Evolutionary conservation across 176 grass and related monocot genomes (phyloP).

Genomic region (Ensete glaucum): DNA sequence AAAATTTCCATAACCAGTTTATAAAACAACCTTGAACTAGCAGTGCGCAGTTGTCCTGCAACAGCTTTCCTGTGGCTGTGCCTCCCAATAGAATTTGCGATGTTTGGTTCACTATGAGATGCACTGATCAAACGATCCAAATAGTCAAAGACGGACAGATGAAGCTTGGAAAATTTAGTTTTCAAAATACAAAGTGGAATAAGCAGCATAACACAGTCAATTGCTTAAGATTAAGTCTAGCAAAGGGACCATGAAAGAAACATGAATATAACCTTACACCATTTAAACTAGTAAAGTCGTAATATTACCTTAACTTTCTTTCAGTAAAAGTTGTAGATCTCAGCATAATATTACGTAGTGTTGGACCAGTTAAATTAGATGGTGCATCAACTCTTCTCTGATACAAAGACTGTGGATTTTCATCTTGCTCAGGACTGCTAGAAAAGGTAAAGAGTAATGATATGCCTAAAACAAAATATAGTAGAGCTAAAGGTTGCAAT

Average conservation of each 20-base stretch:
- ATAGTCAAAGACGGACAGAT: background rate
- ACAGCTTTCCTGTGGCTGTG: slow-evolving; percentile 75
- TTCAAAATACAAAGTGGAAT: background rate
- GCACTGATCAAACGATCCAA: slow-evolving; percentile 40
- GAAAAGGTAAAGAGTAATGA: slow-evolving; percentile 5
- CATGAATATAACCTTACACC: background rate
- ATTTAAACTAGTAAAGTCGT: background rate
- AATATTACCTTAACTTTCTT: slow-evolving; percentile 78
- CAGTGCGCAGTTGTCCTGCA: slow-evolving; percentile 52
- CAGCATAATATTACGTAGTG: slow-evolving; percentile 67
- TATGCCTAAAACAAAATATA: background rate
- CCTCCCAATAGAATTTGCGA: slow-evolving; percentile 78
- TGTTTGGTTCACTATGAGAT: slow-evolving; percentile 93
- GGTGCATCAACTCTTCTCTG: slow-evolving; percentile 80
- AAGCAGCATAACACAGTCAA: background rate
- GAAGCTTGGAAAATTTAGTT: background rate
- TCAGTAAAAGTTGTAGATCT: slow-evolving; percentile 94
- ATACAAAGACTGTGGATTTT: slow-evolving; percentile 44
- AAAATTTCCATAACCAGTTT: background rate
- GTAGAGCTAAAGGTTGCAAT: background rate
- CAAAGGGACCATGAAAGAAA: background rate
- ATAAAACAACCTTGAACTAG: slow-evolving; percentile 71
- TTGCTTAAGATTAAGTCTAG: background rate
- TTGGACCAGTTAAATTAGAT: slow-evolving; percentile 68
- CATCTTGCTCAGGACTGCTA: slow-evolving; percentile 56